Base-by-base conservation (phyloP, 2,329 filamentous ascomycete genomes). In the Aspergillus hortae region DNA sequence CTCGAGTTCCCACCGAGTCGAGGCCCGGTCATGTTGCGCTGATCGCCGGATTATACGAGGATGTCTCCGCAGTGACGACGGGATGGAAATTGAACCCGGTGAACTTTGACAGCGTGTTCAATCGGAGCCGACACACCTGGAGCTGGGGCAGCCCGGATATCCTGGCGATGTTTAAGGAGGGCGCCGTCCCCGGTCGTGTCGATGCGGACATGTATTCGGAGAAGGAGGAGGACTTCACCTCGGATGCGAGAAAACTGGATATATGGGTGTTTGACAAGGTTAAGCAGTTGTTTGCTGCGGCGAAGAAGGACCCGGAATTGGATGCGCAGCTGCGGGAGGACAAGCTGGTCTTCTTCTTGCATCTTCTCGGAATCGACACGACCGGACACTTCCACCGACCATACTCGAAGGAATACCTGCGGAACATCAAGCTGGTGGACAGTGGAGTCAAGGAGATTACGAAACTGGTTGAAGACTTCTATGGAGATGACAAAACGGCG, bases 121-220 rank as follows among this genome's bases (percentile, higher is more conserved):
- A 99, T 70, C 85, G 90, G 56, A 97, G 92, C 67, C 81, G 87
- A 43, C 95, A 99, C 74, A 99, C 95, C 6, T 99, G 94, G 94
- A 96, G 92, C 71, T 99, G 94, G 94, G 94, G 94, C 2, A 96
- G 92, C 66, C 94, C 94, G 1, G 94, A 99, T 72, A 99, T 99
- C 64, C 74, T 99, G 59, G 89, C 89, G 49, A 99, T 99, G 94
- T 99, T 99, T 68, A 86, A 95, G 67, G 82, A 91, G 52, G 94
- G 94, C n/a, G 92, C 94, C 21, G 85, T 89, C 9, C 88, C 89
- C 0, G 92, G 92, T 6, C 81, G 88, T 56, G 89, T 99, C 1
- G 89, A 96, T 70, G 87, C 90, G n/a, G 87, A 87, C 58, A 89
- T 81, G 53, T 99, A 99, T 67, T 83, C 81, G 9, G 80, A 88